Evolutionary conservation across 441 rosid genomes (phyloP), one percentile per base, ranked within the genome.

Genomic region (Euphorbia celastroides): DNA sequence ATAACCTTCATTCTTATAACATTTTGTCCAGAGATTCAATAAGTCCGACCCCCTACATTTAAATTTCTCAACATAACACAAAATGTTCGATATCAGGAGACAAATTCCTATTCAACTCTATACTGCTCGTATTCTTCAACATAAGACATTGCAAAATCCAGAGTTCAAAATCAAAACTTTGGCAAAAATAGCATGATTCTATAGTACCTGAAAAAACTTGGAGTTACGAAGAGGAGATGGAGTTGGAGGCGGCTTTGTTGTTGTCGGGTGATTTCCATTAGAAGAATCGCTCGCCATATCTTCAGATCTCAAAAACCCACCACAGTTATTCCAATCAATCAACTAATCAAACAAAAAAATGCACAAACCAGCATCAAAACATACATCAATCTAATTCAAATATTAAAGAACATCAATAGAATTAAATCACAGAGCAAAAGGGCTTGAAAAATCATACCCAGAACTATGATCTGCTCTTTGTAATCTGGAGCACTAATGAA

Each of bases 221-320:
- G 97, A 93, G 73, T 80, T 82, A 26, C 98, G 83, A 60, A 93
- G 73, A 62, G 97, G 98, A 75, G 98, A 90, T 50, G 98, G 98
- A 44, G 71, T 32, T 41, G 98, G 98, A 57, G 98, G 93, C 58
- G 87, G 71, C 79, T 92, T 92, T 26, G 86, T 68, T 58, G 79
- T 62, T 74, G 81, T 73, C 34, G 78, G 85, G 60, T 77, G 79
- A 50, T 83, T 85, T 20, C 88, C 88, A 58, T 84, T 77, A 0
- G 80, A 60, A 27, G 75, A 76, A 63, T 69, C 67, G 32, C 77
- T 76, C 6, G 93, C 93, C 97, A 88, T 91, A 48, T 75, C 66
- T 84, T 57, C 74, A 76, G 86, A 83, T 83, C 87, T 70, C 78
- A 50, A 42, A 20, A 23, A 64, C 61, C 80, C 71, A 55, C 11